Conservation (phyloP, 306 rosid species). For the Citrullus mucosospermus region DNA sequence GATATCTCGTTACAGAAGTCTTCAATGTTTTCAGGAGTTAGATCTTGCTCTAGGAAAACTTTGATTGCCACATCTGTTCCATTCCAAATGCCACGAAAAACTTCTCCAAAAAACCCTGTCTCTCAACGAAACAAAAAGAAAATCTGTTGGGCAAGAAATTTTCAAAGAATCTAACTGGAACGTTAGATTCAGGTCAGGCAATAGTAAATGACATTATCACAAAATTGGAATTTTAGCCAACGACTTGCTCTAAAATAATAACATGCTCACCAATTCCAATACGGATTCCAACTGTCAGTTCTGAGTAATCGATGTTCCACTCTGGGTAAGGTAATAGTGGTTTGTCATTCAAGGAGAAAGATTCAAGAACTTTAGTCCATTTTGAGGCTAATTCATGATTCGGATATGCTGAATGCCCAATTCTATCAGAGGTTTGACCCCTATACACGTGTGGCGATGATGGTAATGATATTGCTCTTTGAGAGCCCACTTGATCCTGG, state of each 20-base stretch:
- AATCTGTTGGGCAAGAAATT: background rate
- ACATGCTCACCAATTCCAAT: conserved; percentile 78
- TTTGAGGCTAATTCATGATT: conserved; percentile 57
- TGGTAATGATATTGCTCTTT: conserved; percentile 86
- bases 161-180: background rate
- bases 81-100: conserved; percentile 91
- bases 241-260: background rate
- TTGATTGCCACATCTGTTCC: conserved; percentile 97
- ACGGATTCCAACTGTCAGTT: conserved; percentile 85
- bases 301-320: conserved; percentile 91
- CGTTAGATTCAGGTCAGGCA: background rate
- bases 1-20: conserved; percentile 96
- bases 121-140: background rate
- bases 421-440: conserved; percentile 47
- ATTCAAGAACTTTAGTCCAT: conserved; percentile 80
- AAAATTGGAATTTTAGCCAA: background rate
- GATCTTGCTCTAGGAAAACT: conserved; percentile 93
- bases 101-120: conserved; percentile 95
- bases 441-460: conserved; percentile 85
- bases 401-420: conserved; percentile 36
- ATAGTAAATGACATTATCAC: background rate
- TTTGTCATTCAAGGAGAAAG: conserved; percentile 52
- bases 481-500: conserved; percentile 43
- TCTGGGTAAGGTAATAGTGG: conserved; percentile 74
- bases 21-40: conserved; percentile 92